Percentiles rank a stretch among this genome's conserved stretches.
Evolutionary conservation across 441 rosid genomes (phyloP).

Genomic region (Geranium incanum): DNA sequence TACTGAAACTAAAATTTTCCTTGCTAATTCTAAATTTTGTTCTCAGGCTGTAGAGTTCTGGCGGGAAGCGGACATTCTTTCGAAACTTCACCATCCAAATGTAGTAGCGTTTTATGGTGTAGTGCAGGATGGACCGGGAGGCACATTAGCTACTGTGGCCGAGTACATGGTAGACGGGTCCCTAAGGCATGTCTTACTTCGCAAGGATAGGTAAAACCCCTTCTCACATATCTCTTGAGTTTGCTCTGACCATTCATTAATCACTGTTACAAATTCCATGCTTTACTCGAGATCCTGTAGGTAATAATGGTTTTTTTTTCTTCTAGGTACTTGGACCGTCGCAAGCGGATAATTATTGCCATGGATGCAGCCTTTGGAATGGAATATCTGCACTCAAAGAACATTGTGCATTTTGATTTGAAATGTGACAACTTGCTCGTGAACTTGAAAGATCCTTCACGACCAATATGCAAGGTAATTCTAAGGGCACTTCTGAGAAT

Average conservation of each 20-base stretch:
- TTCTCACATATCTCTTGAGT: constrained; percentile 13
- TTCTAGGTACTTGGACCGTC: constrained; percentile 43
- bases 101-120: constrained; percentile 69
- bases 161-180: constrained; percentile 72
- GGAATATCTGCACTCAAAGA: constrained; percentile 66
- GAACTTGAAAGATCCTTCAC: constrained; percentile 60
- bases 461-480: constrained; percentile 65
- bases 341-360: constrained; percentile 58
- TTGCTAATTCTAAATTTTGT: constrained; percentile 8
- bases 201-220: constrained; percentile 46
- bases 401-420: constrained; percentile 66
- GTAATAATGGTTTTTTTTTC: constrained; percentile 5
- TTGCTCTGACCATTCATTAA: neutral
- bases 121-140: constrained; percentile 64
- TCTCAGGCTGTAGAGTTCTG: constrained; percentile 53
- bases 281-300: constrained; percentile 7
- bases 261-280: constrained; percentile 3
- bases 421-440: constrained; percentile 68
- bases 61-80: constrained; percentile 61
- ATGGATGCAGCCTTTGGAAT: constrained; percentile 75
- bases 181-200: constrained; percentile 55
- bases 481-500: neutral
- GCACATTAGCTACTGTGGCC: constrained; percentile 56
- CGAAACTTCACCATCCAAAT: constrained; percentile 69
- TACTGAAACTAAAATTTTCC: neutral